These are phyloP conservation scores for Sophora flavescens DNA, from an alignment of 306 rosid genomes.

Conservation along the genomic window DNA sequence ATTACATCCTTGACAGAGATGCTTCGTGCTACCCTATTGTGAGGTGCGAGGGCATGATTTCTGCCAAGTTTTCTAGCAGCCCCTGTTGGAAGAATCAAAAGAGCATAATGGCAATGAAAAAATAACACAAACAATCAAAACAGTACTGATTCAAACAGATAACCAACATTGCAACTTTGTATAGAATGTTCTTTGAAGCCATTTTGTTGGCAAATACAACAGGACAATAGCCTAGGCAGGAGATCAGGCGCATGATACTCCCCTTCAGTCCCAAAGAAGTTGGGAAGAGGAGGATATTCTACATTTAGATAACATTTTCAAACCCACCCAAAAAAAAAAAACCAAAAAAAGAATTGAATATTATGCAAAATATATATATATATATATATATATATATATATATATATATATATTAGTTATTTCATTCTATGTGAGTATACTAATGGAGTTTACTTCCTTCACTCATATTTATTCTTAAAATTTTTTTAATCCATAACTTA, in stretches of 20 bases:
- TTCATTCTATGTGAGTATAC: conserved; percentile 12
- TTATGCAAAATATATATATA: conserved; percentile 3
- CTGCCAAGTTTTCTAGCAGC: conserved; percentile 63
- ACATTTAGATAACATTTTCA: conserved; percentile 11
- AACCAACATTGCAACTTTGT: conserved; percentile 8
- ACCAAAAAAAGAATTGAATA: background rate
- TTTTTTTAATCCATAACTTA: background rate
- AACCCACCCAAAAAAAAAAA: background rate
- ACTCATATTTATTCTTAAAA: background rate
- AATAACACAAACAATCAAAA: conserved; percentile 26
- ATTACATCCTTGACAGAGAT: conserved; percentile 85
- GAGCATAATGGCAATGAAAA: conserved; percentile 32
- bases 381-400: no score
- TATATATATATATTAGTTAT: conserved; percentile 1
- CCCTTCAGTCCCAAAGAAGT: conserved; percentile 12
- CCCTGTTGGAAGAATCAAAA: conserved; percentile 56
- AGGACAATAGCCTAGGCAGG: conserved; percentile 20
- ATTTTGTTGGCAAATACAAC: background rate
- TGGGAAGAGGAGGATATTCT: conserved; percentile 5
- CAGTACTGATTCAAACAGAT: background rate
- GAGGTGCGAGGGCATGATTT: conserved; percentile 58
- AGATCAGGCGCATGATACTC: background rate
- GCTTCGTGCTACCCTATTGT: conserved; percentile 66
- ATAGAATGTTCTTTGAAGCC: background rate
- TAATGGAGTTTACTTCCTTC: background rate